Evolutionary conservation across 2,329 filamentous ascomycete species (phyloP).

Genomic region (Ceratocystis smalleyi): DNA sequence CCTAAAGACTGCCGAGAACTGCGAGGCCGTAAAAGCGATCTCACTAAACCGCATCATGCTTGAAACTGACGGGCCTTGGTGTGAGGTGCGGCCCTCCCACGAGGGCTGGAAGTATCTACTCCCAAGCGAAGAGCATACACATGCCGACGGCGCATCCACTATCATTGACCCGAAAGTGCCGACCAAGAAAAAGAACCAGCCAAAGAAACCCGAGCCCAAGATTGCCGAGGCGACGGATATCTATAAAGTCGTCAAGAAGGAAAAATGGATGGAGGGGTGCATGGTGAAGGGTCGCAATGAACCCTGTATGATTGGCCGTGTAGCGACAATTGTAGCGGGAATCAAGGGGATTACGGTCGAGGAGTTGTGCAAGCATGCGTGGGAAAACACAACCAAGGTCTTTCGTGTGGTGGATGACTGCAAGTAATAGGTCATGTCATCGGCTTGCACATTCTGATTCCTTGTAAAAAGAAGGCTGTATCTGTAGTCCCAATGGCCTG

Average conservation of each 20-base stretch:
- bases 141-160: constrained; percentile 1
- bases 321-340: constrained; percentile 75
- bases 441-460: not conserved
- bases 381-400: constrained; percentile 65
- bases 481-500: not conserved
- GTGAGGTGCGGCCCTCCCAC: constrained; percentile 80
- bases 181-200: constrained; percentile 24
- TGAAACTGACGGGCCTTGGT: constrained; percentile 96
- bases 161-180: constrained; percentile 3
- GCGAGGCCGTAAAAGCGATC: constrained; percentile 66
- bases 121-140: constrained; percentile 17
- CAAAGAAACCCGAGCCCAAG: constrained; percentile 35
- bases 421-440: not conserved
- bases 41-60: constrained; percentile 72
- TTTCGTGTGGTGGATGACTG: constrained; percentile 49
- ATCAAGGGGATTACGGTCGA: constrained; percentile 69
- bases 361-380: constrained; percentile 73
- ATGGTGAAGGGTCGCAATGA: constrained; percentile 96
- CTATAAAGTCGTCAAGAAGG: constrained; percentile 83
- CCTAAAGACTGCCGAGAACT: constrained; percentile 85
- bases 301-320: constrained; percentile 68
- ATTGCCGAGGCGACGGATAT: constrained; percentile 55
- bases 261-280: constrained; percentile 72
- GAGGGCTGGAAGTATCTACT: constrained; percentile 60
- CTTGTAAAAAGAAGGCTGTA: not conserved